Evolutionary conservation across 2,329 filamentous ascomycete species (phyloP).

Genomic region (Fonsecaea nubica): DNA sequence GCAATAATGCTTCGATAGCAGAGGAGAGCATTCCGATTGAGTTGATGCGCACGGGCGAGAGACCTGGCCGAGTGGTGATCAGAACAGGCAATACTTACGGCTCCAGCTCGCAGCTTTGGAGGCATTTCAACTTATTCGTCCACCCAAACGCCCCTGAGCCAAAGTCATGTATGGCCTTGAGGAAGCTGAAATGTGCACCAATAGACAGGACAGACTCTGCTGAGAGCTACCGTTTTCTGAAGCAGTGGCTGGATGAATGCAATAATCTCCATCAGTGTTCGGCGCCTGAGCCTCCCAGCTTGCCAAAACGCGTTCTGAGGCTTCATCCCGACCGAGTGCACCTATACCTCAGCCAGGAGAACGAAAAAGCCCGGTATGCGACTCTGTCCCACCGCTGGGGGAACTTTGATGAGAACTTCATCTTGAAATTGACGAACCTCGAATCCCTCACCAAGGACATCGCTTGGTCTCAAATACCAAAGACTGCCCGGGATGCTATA

Average conservation of each 20-base stretch:
- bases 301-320: conserved; percentile 12
- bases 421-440: conserved; percentile 6
- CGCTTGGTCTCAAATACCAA: conserved; percentile 1
- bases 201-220: conserved; percentile 10
- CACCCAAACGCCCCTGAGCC: neutral
- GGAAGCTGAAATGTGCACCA: conserved; percentile 10
- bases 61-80: conserved; percentile 1
- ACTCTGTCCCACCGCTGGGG: conserved; percentile 17
- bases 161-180: conserved; percentile 4
- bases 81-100: neutral
- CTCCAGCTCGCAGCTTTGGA: neutral
- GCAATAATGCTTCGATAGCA: neutral
- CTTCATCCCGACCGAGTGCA: conserved; percentile 1
- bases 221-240: conserved; percentile 5
- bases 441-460: conserved; percentile 14
- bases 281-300: conserved; percentile 1
- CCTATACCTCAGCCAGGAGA: conserved; percentile 4
- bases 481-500: conserved; percentile 9
- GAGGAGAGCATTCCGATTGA: conserved; percentile 3
- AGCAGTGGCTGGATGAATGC: conserved; percentile 4
- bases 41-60: conserved; percentile 11
- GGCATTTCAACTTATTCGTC: conserved; percentile 13
- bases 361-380: conserved; percentile 8
- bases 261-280: conserved; percentile 5
- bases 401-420: neutral